These are phyloP conservation scores for Globisporangium barbulae DNA, from an alignment of 352 stramenopile species.

Conservation along the genomic window DNA sequence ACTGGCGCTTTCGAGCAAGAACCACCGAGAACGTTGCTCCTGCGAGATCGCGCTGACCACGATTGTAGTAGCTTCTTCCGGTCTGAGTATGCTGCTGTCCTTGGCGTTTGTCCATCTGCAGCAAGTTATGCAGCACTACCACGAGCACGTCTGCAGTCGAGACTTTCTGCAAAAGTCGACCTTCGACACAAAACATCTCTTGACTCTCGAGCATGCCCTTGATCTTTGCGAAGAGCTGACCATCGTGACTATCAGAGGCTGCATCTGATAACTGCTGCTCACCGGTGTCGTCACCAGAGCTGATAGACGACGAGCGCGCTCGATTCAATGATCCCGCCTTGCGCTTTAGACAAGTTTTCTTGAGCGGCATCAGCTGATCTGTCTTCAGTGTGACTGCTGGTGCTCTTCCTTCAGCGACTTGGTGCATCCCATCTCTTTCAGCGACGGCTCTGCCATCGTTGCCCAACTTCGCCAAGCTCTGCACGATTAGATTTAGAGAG, in stretches of 20 bases:
- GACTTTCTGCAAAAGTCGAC: constrained; percentile 17
- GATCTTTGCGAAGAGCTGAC: neutral
- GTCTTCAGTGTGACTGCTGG: neutral
- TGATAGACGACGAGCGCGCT: neutral
- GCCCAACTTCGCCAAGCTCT: neutral
- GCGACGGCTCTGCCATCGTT: neutral
- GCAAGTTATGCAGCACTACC: constrained; percentile 38
- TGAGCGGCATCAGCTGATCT: constrained; percentile 10
- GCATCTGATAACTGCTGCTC: constrained; percentile 7
- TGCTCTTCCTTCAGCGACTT: neutral
- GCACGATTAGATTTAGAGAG: constrained; percentile 31
- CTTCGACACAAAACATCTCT: constrained; percentile 36
- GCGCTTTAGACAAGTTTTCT: constrained; percentile 51
- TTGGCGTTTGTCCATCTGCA: constrained; percentile 30
- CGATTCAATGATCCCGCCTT: constrained; percentile 23
- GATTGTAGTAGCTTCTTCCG: neutral
- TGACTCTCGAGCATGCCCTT: constrained; percentile 21
- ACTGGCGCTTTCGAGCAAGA: constrained; percentile 30
- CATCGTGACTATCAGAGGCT: neutral
- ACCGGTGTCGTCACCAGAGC: constrained; percentile 1
- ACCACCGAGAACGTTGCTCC: constrained; percentile 27
- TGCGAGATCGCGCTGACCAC: constrained; percentile 4
- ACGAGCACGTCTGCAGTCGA: constrained; percentile 29
- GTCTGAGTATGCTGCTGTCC: neutral
- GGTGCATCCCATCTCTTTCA: neutral